Evolutionary conservation across 208 protist species (phyloP).

Genomic region (Acanthamoeba lenticulata): DNA sequence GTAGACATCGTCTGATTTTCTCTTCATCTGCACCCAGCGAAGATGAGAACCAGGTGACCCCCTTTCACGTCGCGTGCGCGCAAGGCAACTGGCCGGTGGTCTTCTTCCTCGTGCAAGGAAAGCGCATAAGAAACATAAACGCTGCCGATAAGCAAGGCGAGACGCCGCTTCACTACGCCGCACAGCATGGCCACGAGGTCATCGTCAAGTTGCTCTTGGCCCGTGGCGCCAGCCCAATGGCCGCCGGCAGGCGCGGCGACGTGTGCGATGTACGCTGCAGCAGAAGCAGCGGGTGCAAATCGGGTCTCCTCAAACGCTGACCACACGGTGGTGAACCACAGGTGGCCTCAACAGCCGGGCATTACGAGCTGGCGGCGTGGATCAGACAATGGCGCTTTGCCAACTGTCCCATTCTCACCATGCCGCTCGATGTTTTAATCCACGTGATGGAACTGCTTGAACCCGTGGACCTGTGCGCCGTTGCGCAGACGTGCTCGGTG

Average conservation of each 20-base stretch:
- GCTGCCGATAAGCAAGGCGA: neutral
- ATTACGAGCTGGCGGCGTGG: neutral
- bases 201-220: neutral
- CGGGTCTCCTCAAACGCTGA: neutral
- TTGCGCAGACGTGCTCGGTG: neutral
- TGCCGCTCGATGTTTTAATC: neutral
- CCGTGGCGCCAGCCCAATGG: neutral
- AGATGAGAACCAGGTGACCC: neutral
- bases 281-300: neutral
- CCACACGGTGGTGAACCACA: neutral
- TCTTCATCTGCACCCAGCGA: neutral
- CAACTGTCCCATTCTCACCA: neutral
- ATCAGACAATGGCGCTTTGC: neutral
- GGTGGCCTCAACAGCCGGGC: neutral
- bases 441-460: neutral
- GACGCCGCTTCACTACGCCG: neutral
- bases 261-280: neutral
- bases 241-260: neutral
- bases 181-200: neutral
- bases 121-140: neutral
- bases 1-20: neutral
- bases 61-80: neutral
- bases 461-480: neutral
- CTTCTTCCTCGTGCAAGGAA: neutral
- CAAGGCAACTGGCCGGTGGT: slow-evolving; percentile 21